Base-by-base conservation (phyloP, 371 early-diverging fungal species). In the Nematocida sp. region DNA sequence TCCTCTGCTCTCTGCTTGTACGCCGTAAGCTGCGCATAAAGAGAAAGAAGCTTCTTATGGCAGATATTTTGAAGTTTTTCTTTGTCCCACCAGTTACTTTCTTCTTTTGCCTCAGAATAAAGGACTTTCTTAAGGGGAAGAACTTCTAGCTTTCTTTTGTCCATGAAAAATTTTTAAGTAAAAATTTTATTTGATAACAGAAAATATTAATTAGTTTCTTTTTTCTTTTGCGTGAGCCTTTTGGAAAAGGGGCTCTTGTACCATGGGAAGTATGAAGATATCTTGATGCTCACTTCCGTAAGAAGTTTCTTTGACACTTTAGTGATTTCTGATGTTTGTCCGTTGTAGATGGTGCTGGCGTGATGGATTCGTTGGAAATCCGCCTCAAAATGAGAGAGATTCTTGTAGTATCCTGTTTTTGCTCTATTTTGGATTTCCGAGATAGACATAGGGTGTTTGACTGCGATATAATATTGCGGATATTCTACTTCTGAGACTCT, bases 401-500 rank as follows among this genome's bases (percentile, higher is more conserved):
- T 86, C 47, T 79, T 77, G 81, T 94, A 94, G 36, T 87, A 84
- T 53, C 87, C 87, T 28, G 86, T 85, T 63, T 89, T 89, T 40
- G 91, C 86, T 60, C 89, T 88, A 1, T 86, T 69, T 55, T 84
- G 86, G 40, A 94, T 83, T 1, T 89, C 90, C 69, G 86, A 84
- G 30, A 94, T 81, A 80, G 92, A 90, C 95, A 97, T 99, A 0
- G 99, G 99, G 48, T 93, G 89, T 75, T 89, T 92, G 79, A 99
- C 93, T 54, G 94, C 88, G 9, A 88, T 86, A 75, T 93, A 93
- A 81, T 97, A 99, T 80, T 95, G 94, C 2, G 92, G 88, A 0
- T 97, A 96, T 36, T 79, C 76, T 28, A 55, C 60, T 0, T 88
- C 86, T 60, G 91, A 88, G 11, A 99, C 97, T 16, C 95, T 94